These are phyloP conservation scores for Tuber umbilicatum DNA, from an alignment of 495 filamentous ascomycete species.

Conservation along the genomic window DNA sequence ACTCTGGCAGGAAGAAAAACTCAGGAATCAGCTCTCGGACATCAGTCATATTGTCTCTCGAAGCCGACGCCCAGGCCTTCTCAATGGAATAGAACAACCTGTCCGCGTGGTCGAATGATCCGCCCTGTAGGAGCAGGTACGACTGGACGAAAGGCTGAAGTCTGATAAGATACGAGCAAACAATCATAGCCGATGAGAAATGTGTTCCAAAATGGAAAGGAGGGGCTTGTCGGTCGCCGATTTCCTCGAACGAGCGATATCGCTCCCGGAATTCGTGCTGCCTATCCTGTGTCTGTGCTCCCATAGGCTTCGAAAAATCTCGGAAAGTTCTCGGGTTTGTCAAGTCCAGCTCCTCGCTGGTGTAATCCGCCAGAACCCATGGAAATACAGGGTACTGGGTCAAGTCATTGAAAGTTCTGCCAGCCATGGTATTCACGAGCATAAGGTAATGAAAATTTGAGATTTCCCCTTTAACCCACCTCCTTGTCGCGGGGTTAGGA, in stretches of 20 bases:
- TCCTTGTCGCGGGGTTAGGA: constrained; percentile 74
- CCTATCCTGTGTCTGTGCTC: constrained; percentile 71
- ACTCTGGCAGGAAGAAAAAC: constrained; percentile 94
- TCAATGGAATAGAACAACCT: constrained; percentile 89
- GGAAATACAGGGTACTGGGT: constrained; percentile 98
- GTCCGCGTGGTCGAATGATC: constrained; percentile 93
- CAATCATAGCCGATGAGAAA: constrained; percentile 98
- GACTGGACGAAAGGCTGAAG: constrained; percentile 94
- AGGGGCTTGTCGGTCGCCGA: constrained; percentile 67
- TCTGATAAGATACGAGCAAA: constrained; percentile 89
- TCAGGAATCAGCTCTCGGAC: constrained; percentile 91
- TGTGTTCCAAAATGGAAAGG: constrained; percentile 98
- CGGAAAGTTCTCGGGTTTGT: constrained; percentile 76
- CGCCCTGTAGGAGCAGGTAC: constrained; percentile 92
- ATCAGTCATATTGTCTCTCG: constrained; percentile 81
- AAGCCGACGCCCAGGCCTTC: constrained; percentile 85
- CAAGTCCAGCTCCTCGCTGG: constrained; percentile 87
- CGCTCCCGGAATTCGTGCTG: constrained; percentile 71
- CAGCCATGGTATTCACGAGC: constrained; percentile 95
- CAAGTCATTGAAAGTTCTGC: constrained; percentile 93
- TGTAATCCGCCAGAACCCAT: constrained; percentile 94
- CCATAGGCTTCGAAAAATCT: constrained; percentile 93
- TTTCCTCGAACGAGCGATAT: constrained; percentile 83
- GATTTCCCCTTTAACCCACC: constrained; percentile 89
- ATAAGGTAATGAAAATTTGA: constrained; percentile 99